Evolutionary conservation across 2,329 filamentous ascomycete species (phyloP).

Genomic region (Fusarium sp.): DNA sequence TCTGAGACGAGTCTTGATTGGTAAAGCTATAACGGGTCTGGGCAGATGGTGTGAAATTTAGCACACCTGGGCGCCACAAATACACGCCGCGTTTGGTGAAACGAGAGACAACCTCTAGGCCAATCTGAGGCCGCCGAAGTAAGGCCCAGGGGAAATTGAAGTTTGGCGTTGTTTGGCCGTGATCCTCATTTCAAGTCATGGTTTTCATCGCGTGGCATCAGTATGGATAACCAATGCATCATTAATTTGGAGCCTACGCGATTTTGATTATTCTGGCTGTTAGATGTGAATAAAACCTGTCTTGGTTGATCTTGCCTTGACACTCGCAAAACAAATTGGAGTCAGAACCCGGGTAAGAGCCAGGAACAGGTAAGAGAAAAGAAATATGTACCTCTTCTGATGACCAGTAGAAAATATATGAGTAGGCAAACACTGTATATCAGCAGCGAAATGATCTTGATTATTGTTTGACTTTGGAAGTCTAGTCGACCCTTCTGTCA

Average conservation of each 20-base stretch:
- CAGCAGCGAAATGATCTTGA: too few species aligned
- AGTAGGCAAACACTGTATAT: too few species aligned
- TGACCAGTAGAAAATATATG: background rate
- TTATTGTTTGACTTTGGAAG: background rate
- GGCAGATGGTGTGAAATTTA: constrained; percentile 36
- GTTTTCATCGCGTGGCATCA: background rate
- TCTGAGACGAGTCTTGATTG: constrained; percentile 13
- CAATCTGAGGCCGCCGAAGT: constrained; percentile 32
- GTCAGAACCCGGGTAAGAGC: background rate
- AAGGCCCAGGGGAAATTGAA: background rate
- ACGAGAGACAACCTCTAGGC: constrained; percentile 24
- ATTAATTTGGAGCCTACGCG: background rate
- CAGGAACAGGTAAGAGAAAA: background rate
- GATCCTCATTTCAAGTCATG: background rate
- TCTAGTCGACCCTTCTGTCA: background rate
- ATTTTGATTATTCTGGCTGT: background rate
- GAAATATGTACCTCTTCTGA: background rate
- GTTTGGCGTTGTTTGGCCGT: background rate
- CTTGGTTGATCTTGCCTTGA: background rate
- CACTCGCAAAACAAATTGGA: background rate
- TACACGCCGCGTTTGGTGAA: constrained; percentile 28
- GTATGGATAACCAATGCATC: background rate
- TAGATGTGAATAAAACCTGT: background rate
- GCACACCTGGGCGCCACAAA: constrained; percentile 36
- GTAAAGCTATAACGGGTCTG: background rate